A percentile compares a stretch with the other conserved stretches of the same genome.
phyloP scores from a whole-genome alignment of 2,329 filamentous ascomycete genomes.

The Calonectria multiphialidica region DNA sequence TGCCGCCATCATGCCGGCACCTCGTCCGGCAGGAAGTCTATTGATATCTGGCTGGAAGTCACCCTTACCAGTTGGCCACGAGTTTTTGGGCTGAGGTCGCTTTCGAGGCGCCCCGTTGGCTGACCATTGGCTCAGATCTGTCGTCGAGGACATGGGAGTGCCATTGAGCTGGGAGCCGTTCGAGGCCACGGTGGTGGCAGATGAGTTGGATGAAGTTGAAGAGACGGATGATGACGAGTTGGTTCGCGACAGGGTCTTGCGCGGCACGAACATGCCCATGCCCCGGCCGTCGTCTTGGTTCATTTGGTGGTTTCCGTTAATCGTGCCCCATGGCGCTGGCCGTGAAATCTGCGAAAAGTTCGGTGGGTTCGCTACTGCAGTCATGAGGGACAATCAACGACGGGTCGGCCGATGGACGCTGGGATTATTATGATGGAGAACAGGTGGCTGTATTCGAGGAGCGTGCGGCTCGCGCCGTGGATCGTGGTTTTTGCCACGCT shows the following conservation, averaged over 20 bases:
- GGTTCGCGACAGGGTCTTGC: constrained; percentile 86
- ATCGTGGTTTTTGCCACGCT: constrained; percentile 36
- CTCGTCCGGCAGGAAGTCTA: constrained; percentile 56
- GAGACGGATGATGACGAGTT: constrained; percentile 95
- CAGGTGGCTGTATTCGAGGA: constrained; percentile 30
- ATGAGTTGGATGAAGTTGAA: constrained; percentile 78
- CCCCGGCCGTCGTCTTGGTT: constrained; percentile 84
- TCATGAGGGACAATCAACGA: constrained; percentile 64
- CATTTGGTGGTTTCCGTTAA: constrained; percentile 75
- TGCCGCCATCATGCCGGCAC: constrained; percentile 55
- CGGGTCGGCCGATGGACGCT: constrained; percentile 36
- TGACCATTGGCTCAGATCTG: constrained; percentile 65
- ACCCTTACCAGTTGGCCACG: constrained; percentile 63
- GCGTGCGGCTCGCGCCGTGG: constrained; percentile 37
- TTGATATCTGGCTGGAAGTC: constrained; percentile 62
- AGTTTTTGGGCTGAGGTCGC: constrained; percentile 62
- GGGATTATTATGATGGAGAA: constrained; percentile 33
- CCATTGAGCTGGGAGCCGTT: constrained; percentile 74
- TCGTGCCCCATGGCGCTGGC: constrained; percentile 72
- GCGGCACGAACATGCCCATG: constrained; percentile 81
- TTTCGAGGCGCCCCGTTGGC: constrained; percentile 62
- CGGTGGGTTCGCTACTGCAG: constrained; percentile 75
- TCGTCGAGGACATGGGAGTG: constrained; percentile 59
- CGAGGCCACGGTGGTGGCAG: constrained; percentile 73
- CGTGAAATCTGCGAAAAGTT: constrained; percentile 73